Evolutionary conservation across 495 filamentous ascomycete species (phyloP).

Genomic region (Tuber microsphaerosporum): DNA sequence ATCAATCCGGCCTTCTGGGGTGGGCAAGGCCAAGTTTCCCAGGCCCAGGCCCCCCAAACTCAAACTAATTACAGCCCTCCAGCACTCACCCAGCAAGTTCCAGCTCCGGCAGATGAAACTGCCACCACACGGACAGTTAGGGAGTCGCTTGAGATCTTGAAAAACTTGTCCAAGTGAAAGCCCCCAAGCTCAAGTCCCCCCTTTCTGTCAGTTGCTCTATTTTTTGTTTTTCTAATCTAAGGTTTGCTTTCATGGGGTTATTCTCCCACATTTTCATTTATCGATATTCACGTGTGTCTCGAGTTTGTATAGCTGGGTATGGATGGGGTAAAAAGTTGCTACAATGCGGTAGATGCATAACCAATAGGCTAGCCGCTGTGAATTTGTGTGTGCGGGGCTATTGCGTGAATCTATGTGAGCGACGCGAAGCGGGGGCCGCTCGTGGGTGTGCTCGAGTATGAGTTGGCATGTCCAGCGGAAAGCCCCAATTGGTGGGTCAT

Average conservation of each 20-base stretch:
- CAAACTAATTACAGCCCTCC: not conserved
- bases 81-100: not conserved
- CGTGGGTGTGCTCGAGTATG: not conserved
- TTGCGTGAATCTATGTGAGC: not conserved
- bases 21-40: slow-evolving; percentile 44
- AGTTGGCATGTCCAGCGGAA: not conserved
- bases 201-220: not conserved
- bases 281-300: not conserved
- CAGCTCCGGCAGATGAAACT: not conserved
- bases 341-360: not conserved
- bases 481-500: not conserved
- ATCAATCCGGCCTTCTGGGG: slow-evolving; percentile 62
- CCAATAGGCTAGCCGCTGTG: not conserved
- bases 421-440: not conserved
- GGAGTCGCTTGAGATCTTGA: not conserved
- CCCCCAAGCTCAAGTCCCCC: not conserved
- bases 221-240: not conserved
- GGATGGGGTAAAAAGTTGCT: not conserved
- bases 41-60: slow-evolving; percentile 8
- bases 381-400: not conserved
- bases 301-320: not conserved
- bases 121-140: not conserved
- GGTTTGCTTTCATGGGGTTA: not conserved
- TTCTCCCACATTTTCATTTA: not conserved
- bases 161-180: slow-evolving; percentile 3